These are phyloP conservation scores for Entophlyctis luteolus DNA, from an alignment of 192 early-diverging fungal species.

Conservation along the genomic window DNA sequence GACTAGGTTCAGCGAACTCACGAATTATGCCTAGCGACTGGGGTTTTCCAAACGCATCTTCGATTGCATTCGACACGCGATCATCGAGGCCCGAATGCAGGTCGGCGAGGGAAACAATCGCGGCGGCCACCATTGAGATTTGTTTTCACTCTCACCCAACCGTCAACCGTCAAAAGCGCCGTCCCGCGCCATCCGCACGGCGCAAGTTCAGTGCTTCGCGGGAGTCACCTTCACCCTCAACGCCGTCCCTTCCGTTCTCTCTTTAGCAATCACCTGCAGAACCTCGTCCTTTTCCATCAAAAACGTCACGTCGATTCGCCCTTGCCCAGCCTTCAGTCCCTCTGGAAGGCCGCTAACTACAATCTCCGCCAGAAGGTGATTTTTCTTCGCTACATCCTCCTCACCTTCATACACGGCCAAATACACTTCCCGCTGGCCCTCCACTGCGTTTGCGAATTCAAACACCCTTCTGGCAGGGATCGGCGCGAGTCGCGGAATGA, in stretches of 20 bases:
- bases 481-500: constrained; percentile 81
- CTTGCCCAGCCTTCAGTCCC: constrained; percentile 41
- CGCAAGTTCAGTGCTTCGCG: constrained; percentile 17
- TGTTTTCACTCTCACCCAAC: no score
- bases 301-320: constrained; percentile 40
- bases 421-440: constrained; percentile 68
- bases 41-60: background rate
- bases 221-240: constrained; percentile 24
- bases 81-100: no score
- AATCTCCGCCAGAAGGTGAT: constrained; percentile 62
- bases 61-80: background rate
- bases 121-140: no score
- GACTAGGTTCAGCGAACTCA: background rate
- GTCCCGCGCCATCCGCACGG: no score
- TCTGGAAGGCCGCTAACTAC: constrained; percentile 55
- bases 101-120: no score
- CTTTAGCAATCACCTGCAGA: constrained; percentile 37
- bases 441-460: constrained; percentile 62
- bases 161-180: no score
- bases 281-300: constrained; percentile 45
- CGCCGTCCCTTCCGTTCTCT: constrained; percentile 20
- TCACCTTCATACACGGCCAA: constrained; percentile 80
- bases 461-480: constrained; percentile 78
- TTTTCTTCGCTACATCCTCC: constrained; percentile 43
- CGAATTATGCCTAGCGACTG: background rate